Conservation (phyloP, 306 rosid genomes). For the Bauhinia variegata region DNA sequence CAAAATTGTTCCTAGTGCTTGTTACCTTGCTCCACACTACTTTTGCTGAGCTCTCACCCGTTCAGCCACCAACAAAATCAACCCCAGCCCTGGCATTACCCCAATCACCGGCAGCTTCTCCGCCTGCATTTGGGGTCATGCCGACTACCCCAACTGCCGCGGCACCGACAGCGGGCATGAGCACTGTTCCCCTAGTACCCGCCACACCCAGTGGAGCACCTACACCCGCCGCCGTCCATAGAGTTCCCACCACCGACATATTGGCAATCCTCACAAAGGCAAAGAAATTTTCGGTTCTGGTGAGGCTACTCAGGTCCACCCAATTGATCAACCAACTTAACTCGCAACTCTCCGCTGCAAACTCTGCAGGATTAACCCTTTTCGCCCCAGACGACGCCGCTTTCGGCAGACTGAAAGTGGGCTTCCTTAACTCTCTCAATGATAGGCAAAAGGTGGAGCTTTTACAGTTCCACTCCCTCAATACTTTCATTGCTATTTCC, state of each 20-base stretch:
- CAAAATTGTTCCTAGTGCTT: constrained; percentile 33
- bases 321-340: constrained; percentile 46
- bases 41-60: constrained; percentile 40
- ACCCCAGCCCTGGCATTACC: constrained; percentile 25
- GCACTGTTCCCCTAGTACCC: constrained; percentile 14
- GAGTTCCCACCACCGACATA: constrained; percentile 38
- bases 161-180: constrained; percentile 4
- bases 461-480: constrained; percentile 51
- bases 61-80: constrained; percentile 34
- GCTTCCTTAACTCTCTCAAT: too few species aligned
- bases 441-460: constrained; percentile 46
- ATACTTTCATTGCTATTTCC: constrained; percentile 35
- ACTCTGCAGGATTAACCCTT: constrained; percentile 42
- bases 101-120: background rate
- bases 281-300: constrained; percentile 43
- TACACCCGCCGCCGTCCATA: constrained; percentile 32
- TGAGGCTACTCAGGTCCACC: constrained; percentile 51
- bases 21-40: constrained; percentile 26
- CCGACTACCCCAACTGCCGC: too few species aligned
- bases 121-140: background rate
- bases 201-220: background rate
- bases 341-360: constrained; percentile 48
- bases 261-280: constrained; percentile 51
- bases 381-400: constrained; percentile 54
- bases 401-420: constrained; percentile 41